Evolutionary conservation across 495 filamentous ascomycete genomes (phyloP).

Genomic region (Geoglossum glabrum): DNA sequence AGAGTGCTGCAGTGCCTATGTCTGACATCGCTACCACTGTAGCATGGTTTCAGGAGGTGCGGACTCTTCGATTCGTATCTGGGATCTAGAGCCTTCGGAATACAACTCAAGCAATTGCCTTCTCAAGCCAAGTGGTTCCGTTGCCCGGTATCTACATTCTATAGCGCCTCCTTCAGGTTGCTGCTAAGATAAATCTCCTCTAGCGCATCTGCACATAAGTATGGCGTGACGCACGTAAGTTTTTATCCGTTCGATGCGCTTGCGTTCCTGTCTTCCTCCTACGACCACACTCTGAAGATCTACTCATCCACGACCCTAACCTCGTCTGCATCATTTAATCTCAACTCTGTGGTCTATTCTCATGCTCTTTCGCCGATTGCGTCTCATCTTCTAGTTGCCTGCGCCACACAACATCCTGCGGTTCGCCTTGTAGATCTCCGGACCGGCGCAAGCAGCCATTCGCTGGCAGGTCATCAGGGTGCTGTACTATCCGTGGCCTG

Average conservation of each 20-base stretch:
- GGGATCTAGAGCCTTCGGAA: conserved; percentile 53
- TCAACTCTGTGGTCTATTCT: conserved; percentile 44
- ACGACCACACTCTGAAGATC: conserved; percentile 65
- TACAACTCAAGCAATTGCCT: neutral
- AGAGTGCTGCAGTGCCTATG: neutral
- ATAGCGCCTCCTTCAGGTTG: neutral
- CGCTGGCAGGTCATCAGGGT: conserved; percentile 51
- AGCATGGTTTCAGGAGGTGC: conserved; percentile 70
- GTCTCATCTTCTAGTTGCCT: conserved; percentile 56
- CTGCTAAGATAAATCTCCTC: neutral
- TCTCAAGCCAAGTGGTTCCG: neutral
- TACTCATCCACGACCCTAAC: conserved; percentile 45
- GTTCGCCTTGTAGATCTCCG: conserved; percentile 69
- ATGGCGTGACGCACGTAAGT: conserved; percentile 62
- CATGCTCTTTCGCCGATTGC: conserved; percentile 57
- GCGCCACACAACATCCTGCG: conserved; percentile 59
- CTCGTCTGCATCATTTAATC: conserved; percentile 25
- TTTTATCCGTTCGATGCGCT: conserved; percentile 76
- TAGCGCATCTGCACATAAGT: conserved; percentile 35
- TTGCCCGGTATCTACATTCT: neutral
- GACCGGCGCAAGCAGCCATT: conserved; percentile 56
- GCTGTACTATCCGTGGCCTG: conserved; percentile 56
- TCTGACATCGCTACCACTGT: neutral
- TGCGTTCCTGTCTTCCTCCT: conserved; percentile 64
- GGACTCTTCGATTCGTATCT: conserved; percentile 57